These are phyloP conservation scores for Scheffersomyces lignosus DNA, from an alignment of 805 yeast genomes.

Conservation along the genomic window DNA sequence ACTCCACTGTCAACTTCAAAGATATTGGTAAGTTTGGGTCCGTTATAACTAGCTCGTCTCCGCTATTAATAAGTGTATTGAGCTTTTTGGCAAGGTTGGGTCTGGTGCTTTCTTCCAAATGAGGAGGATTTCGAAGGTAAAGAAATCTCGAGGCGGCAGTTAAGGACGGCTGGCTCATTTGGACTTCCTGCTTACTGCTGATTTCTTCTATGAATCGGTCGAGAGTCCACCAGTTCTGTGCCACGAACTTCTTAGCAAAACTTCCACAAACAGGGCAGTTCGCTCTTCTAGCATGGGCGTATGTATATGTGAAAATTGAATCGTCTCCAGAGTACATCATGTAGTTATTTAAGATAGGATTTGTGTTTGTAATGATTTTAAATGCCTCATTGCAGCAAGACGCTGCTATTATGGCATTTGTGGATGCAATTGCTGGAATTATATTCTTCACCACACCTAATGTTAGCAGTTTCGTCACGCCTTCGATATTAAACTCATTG, in stretches of 20 bases:
- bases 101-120: conserved; percentile 45
- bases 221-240: conserved; percentile 28
- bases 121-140: conserved; percentile 49
- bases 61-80: conserved; percentile 34
- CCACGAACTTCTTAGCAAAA: conserved; percentile 22
- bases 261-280: conserved; percentile 80
- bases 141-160: conserved; percentile 39
- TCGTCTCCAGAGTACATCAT: conserved; percentile 87
- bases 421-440: conserved; percentile 91
- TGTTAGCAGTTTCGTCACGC: conserved; percentile 69
- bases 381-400: conserved; percentile 84
- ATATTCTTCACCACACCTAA: conserved; percentile 89
- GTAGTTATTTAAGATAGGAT: conserved; percentile 69
- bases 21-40: conserved; percentile 54
- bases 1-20: conserved; percentile 22
- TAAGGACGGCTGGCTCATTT: conserved; percentile 46
- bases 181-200: conserved; percentile 25
- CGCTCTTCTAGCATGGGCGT: conserved; percentile 56
- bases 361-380: conserved; percentile 70
- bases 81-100: conserved; percentile 40
- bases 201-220: conserved; percentile 45
- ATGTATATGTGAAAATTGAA: conserved; percentile 74
- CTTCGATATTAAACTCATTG: conserved; percentile 60
- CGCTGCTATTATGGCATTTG: conserved; percentile 90
- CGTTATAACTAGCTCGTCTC: conserved; percentile 54